These are phyloP conservation scores for Cladophialophora exuberans DNA, from an alignment of 2,329 filamentous ascomycete genomes.

Conservation along the genomic window DNA sequence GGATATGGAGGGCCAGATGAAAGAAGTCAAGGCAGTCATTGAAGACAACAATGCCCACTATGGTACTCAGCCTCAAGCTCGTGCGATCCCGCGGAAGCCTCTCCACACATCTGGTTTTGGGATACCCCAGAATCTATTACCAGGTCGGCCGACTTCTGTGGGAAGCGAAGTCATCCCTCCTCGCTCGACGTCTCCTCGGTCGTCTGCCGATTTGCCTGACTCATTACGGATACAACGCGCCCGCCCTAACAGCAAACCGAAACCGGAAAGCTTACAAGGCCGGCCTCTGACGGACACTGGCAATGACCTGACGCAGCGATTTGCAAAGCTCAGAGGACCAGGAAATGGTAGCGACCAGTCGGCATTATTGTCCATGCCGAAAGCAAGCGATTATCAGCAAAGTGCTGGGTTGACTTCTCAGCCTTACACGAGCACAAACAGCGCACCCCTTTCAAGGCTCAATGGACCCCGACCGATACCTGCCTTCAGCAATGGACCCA, in stretches of 20 bases:
- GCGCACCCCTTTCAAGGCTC: slow-evolving; percentile 36
- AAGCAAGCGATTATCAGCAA: slow-evolving; percentile 27
- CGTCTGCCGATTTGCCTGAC: slow-evolving; percentile 23
- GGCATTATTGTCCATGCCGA: slow-evolving; percentile 26
- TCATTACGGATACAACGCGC: slow-evolving; percentile 27
- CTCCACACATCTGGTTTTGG: slow-evolving; percentile 29
- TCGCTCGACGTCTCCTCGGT: slow-evolving; percentile 6
- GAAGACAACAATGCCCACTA: slow-evolving; percentile 66
- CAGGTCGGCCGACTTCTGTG: slow-evolving; percentile 1
- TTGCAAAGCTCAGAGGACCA: slow-evolving; percentile 32
- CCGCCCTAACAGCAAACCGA: slow-evolving; percentile 29
- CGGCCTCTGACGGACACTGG: slow-evolving; percentile 24
- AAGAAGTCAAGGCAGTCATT: slow-evolving; percentile 62
- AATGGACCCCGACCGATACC: slow-evolving; percentile 50
- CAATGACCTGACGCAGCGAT: slow-evolving; percentile 32
- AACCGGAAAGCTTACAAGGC: slow-evolving; percentile 31
- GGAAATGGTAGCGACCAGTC: slow-evolving; percentile 17
- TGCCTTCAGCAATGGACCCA: slow-evolving; percentile 33
- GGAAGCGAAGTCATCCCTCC: slow-evolving; percentile 1
- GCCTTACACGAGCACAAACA: slow-evolving; percentile 30
- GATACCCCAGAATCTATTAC: slow-evolving; percentile 8
- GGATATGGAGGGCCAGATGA: slow-evolving; percentile 48
- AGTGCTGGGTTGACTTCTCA: slow-evolving; percentile 12
- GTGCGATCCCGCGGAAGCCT: slow-evolving; percentile 20
- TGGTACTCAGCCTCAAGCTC: slow-evolving; percentile 54